Conservation (phyloP, 2,329 filamentous ascomycete genomes). For the Penicillium sp. region DNA sequence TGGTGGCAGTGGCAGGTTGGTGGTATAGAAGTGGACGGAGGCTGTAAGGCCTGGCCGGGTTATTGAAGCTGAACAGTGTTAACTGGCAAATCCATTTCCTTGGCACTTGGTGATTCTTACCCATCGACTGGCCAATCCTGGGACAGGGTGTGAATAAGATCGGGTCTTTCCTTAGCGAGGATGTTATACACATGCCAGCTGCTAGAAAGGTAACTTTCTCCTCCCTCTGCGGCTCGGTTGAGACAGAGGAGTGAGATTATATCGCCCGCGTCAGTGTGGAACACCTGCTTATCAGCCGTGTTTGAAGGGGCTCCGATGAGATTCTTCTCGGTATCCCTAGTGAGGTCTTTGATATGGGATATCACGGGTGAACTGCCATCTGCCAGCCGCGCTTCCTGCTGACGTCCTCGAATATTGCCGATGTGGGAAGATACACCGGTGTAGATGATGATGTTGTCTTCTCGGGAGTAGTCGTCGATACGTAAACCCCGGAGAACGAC, state of each 20-base stretch:
- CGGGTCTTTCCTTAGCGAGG: slow-evolving; percentile 50
- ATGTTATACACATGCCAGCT: slow-evolving; percentile 56
- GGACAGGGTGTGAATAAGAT: slow-evolving; percentile 51
- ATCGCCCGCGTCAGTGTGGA: slow-evolving; percentile 57
- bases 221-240: slow-evolving; percentile 47
- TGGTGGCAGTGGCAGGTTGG: slow-evolving; percentile 45
- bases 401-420: slow-evolving; percentile 38
- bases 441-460: slow-evolving; percentile 40
- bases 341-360: slow-evolving; percentile 62
- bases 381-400: slow-evolving; percentile 34
- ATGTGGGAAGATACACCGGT: slow-evolving; percentile 44
- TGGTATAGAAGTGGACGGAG: slow-evolving; percentile 49
- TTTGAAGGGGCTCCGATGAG: slow-evolving; percentile 21
- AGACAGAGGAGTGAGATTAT: slow-evolving; percentile 51
- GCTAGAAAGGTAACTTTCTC: slow-evolving; percentile 52
- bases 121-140: slow-evolving; percentile 49
- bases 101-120: slow-evolving; percentile 26
- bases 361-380: slow-evolving; percentile 44
- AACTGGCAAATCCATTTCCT: not conserved
- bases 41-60: slow-evolving; percentile 45
- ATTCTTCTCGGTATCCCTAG: slow-evolving; percentile 8
- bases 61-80: slow-evolving; percentile 48
- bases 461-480: slow-evolving; percentile 33
- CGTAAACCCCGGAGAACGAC: slow-evolving; percentile 44
- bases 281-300: slow-evolving; percentile 42